A percentile compares a stretch with the other conserved stretches of the same genome.
Conservation (phyloP, 2,329 filamentous ascomycete species). For the Cryphonectria naterciae region DNA sequence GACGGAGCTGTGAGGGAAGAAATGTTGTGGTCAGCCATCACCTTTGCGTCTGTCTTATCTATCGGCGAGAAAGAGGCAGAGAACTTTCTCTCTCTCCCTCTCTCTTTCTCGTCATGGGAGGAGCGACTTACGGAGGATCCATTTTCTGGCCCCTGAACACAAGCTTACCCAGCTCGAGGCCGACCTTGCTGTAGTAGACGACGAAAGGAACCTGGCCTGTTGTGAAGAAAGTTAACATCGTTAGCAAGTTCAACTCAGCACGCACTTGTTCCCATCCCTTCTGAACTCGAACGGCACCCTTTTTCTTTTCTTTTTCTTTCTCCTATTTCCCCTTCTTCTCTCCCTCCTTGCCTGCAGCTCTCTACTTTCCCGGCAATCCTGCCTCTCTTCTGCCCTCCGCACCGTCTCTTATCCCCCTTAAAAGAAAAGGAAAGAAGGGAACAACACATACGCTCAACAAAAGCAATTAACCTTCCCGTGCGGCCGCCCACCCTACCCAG, state of each 20-base stretch:
- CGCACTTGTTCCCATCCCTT: neutral
- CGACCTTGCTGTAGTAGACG: conserved; percentile 91
- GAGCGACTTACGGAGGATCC: conserved; percentile 81
- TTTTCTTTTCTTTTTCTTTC: neutral
- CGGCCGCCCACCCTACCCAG: conserved; percentile 80
- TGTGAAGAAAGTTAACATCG: conserved; percentile 11
- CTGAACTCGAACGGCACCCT: neutral
- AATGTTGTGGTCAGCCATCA: conserved; percentile 3
- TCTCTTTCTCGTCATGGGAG: neutral
- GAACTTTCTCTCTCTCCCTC: no score
- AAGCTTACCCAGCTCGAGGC: conserved; percentile 83
- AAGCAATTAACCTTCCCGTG: conserved; percentile 76
- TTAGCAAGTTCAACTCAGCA: neutral
- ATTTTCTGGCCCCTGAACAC: conserved; percentile 89
- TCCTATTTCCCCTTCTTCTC: neutral
- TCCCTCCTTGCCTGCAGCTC: neutral
- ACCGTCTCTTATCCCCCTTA: neutral
- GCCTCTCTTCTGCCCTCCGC: neutral
- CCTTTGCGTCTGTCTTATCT: neutral
- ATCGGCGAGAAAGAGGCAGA: neutral
- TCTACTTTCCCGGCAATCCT: no score
- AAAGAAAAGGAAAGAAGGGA: neutral
- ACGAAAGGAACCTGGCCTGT: conserved; percentile 83
- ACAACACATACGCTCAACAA: conserved; percentile 80
- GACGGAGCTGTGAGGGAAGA: conserved; percentile 60